Evolutionary conservation across 2,329 filamentous ascomycete species (phyloP).

Genomic region (Fusarium buxicola): DNA sequence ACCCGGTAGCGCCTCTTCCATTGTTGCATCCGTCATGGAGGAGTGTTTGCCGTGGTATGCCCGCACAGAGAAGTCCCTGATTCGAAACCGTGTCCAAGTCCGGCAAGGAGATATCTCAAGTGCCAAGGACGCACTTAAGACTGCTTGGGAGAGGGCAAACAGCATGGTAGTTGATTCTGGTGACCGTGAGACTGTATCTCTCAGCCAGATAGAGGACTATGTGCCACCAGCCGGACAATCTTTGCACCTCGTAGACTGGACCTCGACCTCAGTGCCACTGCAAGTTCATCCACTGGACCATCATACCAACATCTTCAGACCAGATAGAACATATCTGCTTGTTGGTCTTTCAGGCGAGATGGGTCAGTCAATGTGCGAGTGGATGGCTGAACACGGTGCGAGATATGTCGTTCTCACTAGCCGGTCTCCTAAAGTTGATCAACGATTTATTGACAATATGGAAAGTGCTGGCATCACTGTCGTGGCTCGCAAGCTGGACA

Average conservation of each 20-base stretch:
- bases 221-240: neutral
- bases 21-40: neutral
- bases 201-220: neutral
- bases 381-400: constrained; percentile 55
- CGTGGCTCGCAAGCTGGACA: constrained; percentile 8
- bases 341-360: constrained; percentile 50
- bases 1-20: neutral
- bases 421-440: constrained; percentile 48
- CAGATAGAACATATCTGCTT: constrained; percentile 49
- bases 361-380: constrained; percentile 53
- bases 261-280: neutral
- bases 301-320: constrained; percentile 6
- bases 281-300: constrained; percentile 6
- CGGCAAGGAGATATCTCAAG: neutral
- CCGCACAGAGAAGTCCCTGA: neutral
- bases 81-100: neutral
- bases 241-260: neutral
- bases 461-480: constrained; percentile 5
- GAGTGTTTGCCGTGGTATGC: constrained; percentile 7
- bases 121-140: neutral
- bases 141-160: neutral
- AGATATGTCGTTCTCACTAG: constrained; percentile 54
- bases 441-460: constrained; percentile 39
- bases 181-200: neutral
- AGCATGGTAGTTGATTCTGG: constrained; percentile 5